Base-by-base conservation (phyloP, 495 filamentous ascomycete genomes). In the Parathielavia appendiculata region DNA sequence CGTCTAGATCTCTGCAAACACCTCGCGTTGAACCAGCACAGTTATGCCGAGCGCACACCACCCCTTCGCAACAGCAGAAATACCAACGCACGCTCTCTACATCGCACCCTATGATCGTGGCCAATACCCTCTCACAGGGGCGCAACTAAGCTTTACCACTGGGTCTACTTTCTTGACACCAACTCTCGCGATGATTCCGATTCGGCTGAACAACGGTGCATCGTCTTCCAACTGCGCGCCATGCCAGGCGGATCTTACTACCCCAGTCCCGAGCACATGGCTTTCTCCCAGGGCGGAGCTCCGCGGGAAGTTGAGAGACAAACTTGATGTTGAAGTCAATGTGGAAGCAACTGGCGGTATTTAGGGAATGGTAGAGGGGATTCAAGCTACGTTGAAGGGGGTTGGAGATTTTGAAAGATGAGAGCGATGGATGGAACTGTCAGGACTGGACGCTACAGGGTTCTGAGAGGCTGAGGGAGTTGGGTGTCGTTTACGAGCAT, bases 221-320 rank as follows among this genome's bases (percentile, higher is more conserved):
- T 20, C 22, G 20, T 54, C 23, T 44, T 54, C 39, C 51, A 54
- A 16, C 26, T 54, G 2, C 51, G 51, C 17, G 51, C 39, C 40
- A 44, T 54, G 51, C 51, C 40, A 6, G 51, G 51, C 39, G 38
- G 39, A 7, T 44, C 44, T 10, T n/a, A 54, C 39, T 54, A 54
- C 40, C 51, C 26, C 4, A 39, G 51, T 1, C 51, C 38, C 4
- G 51, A 54, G 16, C 1, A 22, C 16, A 2, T 44, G 16, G 26
- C 1, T 14, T 7, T 20, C 16, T 5, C 22, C 1, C 39, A 54
- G 7, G 23, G 6, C 1, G 39, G 40, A 0, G 39, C 0, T 11
- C 39, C 40, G n/a, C 14, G 38, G 51, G 2, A 9, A n/a, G 23
- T 3, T 54, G 22, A 14, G 17, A 16, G 39, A 44, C 16, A 32